A percentile compares a stretch with the other conserved stretches of the same genome.
Conservation (phyloP, 2,329 filamentous ascomycete species). For the Dactylellina haptotyla region DNA sequence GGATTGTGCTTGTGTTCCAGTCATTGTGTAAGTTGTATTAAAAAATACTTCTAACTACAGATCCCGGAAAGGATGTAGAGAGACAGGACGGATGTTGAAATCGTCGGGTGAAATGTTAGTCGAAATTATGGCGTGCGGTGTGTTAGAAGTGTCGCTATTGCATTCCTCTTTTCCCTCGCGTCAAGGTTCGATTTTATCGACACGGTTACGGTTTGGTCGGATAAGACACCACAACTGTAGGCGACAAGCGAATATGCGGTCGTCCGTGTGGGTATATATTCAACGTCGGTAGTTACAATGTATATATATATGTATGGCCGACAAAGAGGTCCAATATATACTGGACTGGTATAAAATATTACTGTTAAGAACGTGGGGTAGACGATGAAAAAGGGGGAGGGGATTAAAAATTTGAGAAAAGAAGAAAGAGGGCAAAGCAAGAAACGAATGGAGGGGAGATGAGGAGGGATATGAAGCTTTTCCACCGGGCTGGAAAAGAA, state of each 20-base stretch:
- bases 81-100: constrained; percentile 57
- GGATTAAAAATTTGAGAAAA: constrained; percentile 55
- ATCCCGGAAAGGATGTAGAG: constrained; percentile 22
- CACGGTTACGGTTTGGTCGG: constrained; percentile 57
- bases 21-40: constrained; percentile 67
- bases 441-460: constrained; percentile 56
- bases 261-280: constrained; percentile 34
- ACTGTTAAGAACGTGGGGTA: constrained; percentile 59
- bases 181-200: constrained; percentile 60
- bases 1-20: constrained; percentile 66
- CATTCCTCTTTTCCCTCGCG: constrained; percentile 55
- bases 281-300: constrained; percentile 57
- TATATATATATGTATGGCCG: constrained; percentile 56
- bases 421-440: constrained; percentile 52
- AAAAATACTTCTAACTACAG: constrained; percentile 37
- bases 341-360: constrained; percentile 57
- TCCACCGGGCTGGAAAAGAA: constrained; percentile 56
- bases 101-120: constrained; percentile 54
- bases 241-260: constrained; percentile 50
- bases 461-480: constrained; percentile 57
- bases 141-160: constrained; percentile 47
- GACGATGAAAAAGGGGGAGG: constrained; percentile 59
- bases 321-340: constrained; percentile 32
- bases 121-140: constrained; percentile 13
- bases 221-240: constrained; percentile 43